Evolutionary conservation across 257 asterid genomes (phyloP), one percentile per base, ranked within the genome.

Genomic region (Scutellaria baicalensis): DNA sequence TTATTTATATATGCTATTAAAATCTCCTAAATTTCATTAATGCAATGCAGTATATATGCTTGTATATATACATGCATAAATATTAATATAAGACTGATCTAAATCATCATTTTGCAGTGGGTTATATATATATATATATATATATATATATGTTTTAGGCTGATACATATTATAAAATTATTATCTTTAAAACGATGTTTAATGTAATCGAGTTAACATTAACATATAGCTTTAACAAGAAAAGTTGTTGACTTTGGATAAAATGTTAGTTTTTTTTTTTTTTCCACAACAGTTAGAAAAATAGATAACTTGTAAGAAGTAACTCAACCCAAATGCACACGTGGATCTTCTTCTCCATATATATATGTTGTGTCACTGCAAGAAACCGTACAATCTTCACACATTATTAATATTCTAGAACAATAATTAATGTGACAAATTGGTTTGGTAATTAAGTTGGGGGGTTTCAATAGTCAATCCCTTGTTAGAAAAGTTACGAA

Each of bases 401-500:
- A n/a, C n/a, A n/a, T n/a, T 49, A 52, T 59, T 21, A 23, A 43
- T 35, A 68, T 67, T 68, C 78, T 69, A 75, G 80, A 76, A 65
- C 78, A 66, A 65, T 56, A 56, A 72, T 50, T 40, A 73, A 69
- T 69, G 72, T 8, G 47, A 54, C 45, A 18, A 73, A 49, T 75
- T 75, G 67, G 73, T 74, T 66, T 49, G 66, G 64, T 81, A 60
- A 69, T 63, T 68, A 42, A 39, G 47, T 17, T 23, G 55, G 73
- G 63, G 63, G 43, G 31, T 58, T 67, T 71, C 71, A 54, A 47
- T 81, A 62, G 93, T 84, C 90, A 87, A 81, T 82, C 74, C 12
- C 93, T 87, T 84, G 93, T 75, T 50, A 77, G 90, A 84, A 84
- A 81, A 84, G 77, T 74, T 68, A 60, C 76, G 56, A 64, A 70